phyloP scores from a whole-genome alignment of 495 filamentous ascomycete genomes.

The Talaromyces thailandensis region DNA sequence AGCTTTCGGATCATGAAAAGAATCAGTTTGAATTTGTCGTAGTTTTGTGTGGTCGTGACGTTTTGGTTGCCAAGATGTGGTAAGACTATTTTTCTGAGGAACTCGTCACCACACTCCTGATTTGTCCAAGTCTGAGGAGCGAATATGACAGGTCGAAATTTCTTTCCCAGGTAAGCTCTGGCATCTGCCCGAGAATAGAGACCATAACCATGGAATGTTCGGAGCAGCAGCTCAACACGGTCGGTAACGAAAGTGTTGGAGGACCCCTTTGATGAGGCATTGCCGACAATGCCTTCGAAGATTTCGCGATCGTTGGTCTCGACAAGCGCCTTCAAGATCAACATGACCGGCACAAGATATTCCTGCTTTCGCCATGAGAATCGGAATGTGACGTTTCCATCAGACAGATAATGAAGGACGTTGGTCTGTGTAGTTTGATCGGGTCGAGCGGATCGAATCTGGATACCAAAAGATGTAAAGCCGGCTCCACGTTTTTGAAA shows the following conservation, averaged over 20 bases:
- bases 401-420: constrained; percentile 87
- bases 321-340: constrained; percentile 89
- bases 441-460: constrained; percentile 82
- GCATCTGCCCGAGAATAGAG: constrained; percentile 71
- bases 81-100: constrained; percentile 79
- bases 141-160: constrained; percentile 78
- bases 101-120: constrained; percentile 82
- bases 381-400: constrained; percentile 91
- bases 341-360: constrained; percentile 86
- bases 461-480: constrained; percentile 84
- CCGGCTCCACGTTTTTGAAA: constrained; percentile 75
- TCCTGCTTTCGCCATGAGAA: constrained; percentile 98
- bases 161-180: constrained; percentile 73
- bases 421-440: constrained; percentile 98
- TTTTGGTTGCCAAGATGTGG: constrained; percentile 79
- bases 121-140: constrained; percentile 72
- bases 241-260: constrained; percentile 91
- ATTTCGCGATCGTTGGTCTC: constrained; percentile 97
- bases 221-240: constrained; percentile 81
- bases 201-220: constrained; percentile 85
- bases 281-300: constrained; percentile 78
- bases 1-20: constrained; percentile 95
- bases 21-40: constrained; percentile 89
- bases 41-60: constrained; percentile 71
- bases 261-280: constrained; percentile 59